phyloP scores from a whole-genome alignment of 2,329 filamentous ascomycete species.

The Colletotrichum spaethianum region DNA sequence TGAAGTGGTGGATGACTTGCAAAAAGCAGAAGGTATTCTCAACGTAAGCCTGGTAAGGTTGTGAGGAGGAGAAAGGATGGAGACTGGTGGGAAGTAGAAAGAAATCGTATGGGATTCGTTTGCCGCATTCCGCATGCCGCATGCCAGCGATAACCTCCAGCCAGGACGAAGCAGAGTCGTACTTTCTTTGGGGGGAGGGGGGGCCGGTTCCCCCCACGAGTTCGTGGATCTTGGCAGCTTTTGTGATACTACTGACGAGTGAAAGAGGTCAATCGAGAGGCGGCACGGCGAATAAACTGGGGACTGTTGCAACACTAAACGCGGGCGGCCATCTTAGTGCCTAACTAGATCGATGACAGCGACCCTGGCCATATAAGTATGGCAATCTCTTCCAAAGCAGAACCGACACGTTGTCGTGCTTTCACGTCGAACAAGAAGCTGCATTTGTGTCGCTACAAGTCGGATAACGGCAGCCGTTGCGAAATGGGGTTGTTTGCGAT shows the following conservation, averaged over 20 bases:
- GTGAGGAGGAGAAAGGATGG: slow-evolving; percentile 42
- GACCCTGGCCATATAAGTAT: neutral
- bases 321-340: slow-evolving; percentile 8
- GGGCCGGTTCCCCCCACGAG: slow-evolving; percentile 21
- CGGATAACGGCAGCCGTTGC: neutral
- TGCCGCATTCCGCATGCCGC: slow-evolving; percentile 5
- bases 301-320: slow-evolving; percentile 1
- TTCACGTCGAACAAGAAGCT: neutral
- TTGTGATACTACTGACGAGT: slow-evolving; percentile 27
- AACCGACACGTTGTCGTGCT: neutral
- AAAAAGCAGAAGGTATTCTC: slow-evolving; percentile 66
- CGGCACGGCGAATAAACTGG: slow-evolving; percentile 5
- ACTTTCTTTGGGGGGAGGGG: no score
- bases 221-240: slow-evolving; percentile 31
- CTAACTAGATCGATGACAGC: slow-evolving; percentile 6
- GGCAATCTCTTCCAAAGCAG: neutral
- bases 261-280: no score
- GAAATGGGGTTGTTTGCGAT: slow-evolving; percentile 14
- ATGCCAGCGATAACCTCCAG: neutral
- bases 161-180: neutral
- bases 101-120: neutral
- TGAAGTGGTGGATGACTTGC: slow-evolving; percentile 66
- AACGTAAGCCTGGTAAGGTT: slow-evolving; percentile 68
- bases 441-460: neutral
- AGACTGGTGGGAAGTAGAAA: neutral